Percentiles rank a stretch among this genome's conserved stretches.
These are phyloP conservation scores for Medicago arabica DNA, from an alignment of 306 rosid species.

Conservation along the genomic window DNA sequence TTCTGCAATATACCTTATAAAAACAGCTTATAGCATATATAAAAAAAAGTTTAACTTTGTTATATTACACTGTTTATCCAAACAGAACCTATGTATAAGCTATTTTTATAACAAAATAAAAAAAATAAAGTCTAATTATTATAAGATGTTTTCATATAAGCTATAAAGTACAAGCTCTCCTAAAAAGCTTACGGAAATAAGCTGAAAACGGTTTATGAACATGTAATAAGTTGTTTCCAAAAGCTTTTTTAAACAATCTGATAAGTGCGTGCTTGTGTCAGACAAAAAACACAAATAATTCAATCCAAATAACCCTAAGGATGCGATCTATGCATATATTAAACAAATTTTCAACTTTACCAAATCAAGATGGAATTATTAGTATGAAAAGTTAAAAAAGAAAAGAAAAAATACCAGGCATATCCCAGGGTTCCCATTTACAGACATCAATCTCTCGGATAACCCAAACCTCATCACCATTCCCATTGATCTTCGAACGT, in stretches of 20 bases:
- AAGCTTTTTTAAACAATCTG: background rate
- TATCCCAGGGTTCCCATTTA: conserved; percentile 95
- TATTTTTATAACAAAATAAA: background rate
- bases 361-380: background rate
- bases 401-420: conserved; percentile 66
- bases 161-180: background rate
- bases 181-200: background rate
- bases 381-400: background rate
- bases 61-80: too few species aligned
- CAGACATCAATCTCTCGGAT: conserved; percentile 94
- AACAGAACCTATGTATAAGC: background rate
- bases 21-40: too few species aligned
- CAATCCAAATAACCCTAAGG: background rate
- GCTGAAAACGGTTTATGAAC: background rate
- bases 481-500: conserved; percentile 80
- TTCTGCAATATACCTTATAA: too few species aligned
- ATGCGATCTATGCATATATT: background rate
- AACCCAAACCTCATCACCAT: conserved; percentile 69
- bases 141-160: background rate
- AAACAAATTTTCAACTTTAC: conserved; percentile 23
- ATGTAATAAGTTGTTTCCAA: background rate
- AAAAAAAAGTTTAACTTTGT: too few species aligned
- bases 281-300: background rate
- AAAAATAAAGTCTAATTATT: background rate
- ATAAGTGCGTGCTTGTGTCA: background rate